Base-by-base conservation (phyloP, 1,284 basidiomycete genomes). In the Ceratobasidium sp. region DNA sequence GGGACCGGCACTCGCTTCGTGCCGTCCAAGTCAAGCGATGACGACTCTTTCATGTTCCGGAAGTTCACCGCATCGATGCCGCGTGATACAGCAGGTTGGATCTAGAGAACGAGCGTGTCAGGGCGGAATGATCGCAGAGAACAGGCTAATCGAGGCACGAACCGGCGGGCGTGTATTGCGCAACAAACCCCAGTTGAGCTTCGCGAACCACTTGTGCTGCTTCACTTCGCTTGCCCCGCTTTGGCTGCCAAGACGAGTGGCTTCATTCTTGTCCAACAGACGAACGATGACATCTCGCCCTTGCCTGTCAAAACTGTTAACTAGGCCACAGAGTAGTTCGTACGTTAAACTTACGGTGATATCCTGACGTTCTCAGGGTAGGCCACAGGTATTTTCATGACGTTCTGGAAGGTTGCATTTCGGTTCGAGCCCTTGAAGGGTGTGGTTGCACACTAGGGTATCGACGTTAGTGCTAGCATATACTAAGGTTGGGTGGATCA, bases 211-310 rank as follows among this genome's bases (percentile, higher is more conserved):
- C 82, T 96, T 98, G 87, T 98, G 96, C 77, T 94, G 92, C 85
- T 99, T 99, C 78, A 99, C 96, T 82, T 99, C 98, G 78, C 94
- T 96, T 57, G 98, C 98, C 47, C 98, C 98, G 75, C 91, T 95
- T 81, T 88, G 90, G 81, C 93, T 95, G 57, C 97, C 97, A 69
- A 99, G 82, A 70, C 97, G 88, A 76, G 89, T 91, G 79, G 88
- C 86, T 82, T 99, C 97, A 79, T 93, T 91, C 85, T 99, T 99
- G 87, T 95, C 93, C 76, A 99, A 85, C 66, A 98, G 82, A 78
- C 95, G 94, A 54, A 87, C 87, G 78, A 99, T 88, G 79, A 94
- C 88, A 77, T 95, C 93, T 82, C 96, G 97, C 81, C 94, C 90
- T 54, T 91, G 86, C 77, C 93, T 95, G 77, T 71, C 78, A 75